These are phyloP conservation scores for Lachancea sp. DNA, from an alignment of 805 yeast species.

Conservation along the genomic window DNA sequence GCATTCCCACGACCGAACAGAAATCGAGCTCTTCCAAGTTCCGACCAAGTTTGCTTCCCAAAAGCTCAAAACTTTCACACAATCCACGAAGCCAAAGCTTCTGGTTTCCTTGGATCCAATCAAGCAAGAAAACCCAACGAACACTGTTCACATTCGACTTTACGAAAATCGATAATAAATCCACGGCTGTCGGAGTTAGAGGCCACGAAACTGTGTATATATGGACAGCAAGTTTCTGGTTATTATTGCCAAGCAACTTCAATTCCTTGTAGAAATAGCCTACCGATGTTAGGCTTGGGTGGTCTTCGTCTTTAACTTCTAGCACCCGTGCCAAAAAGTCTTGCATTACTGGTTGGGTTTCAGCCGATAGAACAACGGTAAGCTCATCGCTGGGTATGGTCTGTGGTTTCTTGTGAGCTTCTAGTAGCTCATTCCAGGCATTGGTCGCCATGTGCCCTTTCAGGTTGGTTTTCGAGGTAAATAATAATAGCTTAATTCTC, in stretches of 20 bases:
- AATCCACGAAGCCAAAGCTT: constrained; percentile 19
- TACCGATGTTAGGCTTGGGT: constrained; percentile 2
- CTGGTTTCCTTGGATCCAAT: constrained; percentile 22
- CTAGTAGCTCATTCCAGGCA: constrained; percentile 4
- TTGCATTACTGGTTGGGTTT: constrained; percentile 2
- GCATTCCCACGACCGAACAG: constrained; percentile 14
- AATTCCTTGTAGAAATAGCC: constrained; percentile 3
- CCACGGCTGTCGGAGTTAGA: neutral
- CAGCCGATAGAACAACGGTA: constrained; percentile 5
- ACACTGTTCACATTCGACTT: neutral
- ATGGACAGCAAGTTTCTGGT: neutral
- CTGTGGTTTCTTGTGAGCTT: neutral
- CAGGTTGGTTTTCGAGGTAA: neutral
- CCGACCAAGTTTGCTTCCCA: constrained; percentile 3
- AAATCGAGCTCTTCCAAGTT: neutral
- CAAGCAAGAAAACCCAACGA: constrained; percentile 15
- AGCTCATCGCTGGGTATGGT: neutral
- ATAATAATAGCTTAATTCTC: neutral
- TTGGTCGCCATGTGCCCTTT: neutral
- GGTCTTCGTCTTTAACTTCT: constrained; percentile 2
- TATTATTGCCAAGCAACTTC: neutral
- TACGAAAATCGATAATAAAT: constrained; percentile 4
- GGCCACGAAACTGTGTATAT: constrained; percentile 6
- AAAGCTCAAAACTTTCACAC: constrained; percentile 3
- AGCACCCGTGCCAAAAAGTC: constrained; percentile 1